Conservation (phyloP, 2,329 filamentous ascomycete species). For the Colletotrichum falcatum region DNA sequence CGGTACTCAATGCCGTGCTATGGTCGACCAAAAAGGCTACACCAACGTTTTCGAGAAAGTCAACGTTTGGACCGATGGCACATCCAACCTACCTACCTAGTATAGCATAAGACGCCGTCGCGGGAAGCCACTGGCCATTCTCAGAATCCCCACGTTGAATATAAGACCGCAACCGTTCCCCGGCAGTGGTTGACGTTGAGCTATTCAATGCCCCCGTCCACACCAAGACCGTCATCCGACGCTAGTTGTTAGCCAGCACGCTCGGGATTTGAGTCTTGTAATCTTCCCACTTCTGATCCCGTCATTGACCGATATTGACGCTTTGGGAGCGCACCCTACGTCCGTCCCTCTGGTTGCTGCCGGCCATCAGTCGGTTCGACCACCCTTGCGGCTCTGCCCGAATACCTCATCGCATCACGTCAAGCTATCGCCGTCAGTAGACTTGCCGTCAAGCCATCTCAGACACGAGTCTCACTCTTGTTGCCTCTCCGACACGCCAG, state of each 20-base stretch:
- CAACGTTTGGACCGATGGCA: slow-evolving; percentile 15
- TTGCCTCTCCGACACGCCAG: slow-evolving; percentile 24
- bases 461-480: slow-evolving; percentile 38
- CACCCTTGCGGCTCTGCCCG: not conserved
- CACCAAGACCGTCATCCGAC: slow-evolving; percentile 9
- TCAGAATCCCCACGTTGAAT: slow-evolving; percentile 36
- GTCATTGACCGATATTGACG: not conserved
- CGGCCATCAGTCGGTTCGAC: slow-evolving; percentile 17
- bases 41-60: slow-evolving; percentile 30
- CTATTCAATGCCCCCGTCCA: slow-evolving; percentile 3
- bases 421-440: slow-evolving; percentile 7
- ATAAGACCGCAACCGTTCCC: slow-evolving; percentile 41
- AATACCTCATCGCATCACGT: not conserved
- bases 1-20: not conserved
- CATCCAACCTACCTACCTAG: not conserved
- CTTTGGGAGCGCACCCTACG: slow-evolving; percentile 1
- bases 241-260: slow-evolving; percentile 15
- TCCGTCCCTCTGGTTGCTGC: not conserved
- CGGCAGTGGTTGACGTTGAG: slow-evolving; percentile 31
- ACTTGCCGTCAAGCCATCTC: slow-evolving; percentile 20
- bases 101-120: slow-evolving; percentile 5
- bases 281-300: not conserved
- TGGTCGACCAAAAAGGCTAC: slow-evolving; percentile 22
- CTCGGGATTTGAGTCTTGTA: slow-evolving; percentile 7
- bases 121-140: slow-evolving; percentile 11